phyloP scores from a whole-genome alignment of 768 basidiomycete genomes.

The Pisolithus tinctorius region DNA sequence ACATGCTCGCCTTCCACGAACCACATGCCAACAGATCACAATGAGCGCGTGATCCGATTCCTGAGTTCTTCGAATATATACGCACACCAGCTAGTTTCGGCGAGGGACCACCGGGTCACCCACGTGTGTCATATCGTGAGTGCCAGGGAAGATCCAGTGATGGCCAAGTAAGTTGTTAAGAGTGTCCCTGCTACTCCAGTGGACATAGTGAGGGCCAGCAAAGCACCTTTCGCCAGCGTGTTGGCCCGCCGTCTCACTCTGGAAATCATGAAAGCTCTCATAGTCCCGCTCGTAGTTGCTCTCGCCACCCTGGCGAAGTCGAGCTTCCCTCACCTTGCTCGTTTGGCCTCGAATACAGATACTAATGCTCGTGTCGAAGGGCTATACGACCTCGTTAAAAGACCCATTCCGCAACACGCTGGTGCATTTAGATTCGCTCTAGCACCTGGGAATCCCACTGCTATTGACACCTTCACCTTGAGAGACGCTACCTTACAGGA shows the following conservation, averaged over 20 bases:
- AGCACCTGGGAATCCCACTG: constrained; percentile 9
- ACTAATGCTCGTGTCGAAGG: constrained; percentile 17
- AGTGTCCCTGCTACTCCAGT: no score
- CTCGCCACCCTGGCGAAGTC: not conserved
- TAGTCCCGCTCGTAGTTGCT: not conserved
- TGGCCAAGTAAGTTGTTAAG: no score
- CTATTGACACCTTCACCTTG: constrained; percentile 27
- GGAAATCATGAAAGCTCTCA: constrained; percentile 1
- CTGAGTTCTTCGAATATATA: no score
- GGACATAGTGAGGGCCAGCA: no score
- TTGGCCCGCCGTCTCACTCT: constrained; percentile 2
- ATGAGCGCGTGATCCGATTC: no score
- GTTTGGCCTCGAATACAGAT: not conserved
- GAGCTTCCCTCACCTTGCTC: not conserved
- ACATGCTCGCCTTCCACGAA: no score
- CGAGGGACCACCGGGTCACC: no score
- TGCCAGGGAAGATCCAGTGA: no score
- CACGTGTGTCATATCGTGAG: no score
- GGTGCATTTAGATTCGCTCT: constrained; percentile 27
- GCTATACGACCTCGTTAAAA: constrained; percentile 28
- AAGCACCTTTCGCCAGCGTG: no score
- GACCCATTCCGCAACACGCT: constrained; percentile 29
- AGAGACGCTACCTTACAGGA: constrained; percentile 16
- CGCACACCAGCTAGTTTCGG: no score
- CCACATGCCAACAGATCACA: no score